Percentiles rank a stretch among this genome's conserved stretches.
These are phyloP conservation scores for Populus trichocarpa DNA, from an alignment of 441 rosid species.

Conservation along the genomic window DNA sequence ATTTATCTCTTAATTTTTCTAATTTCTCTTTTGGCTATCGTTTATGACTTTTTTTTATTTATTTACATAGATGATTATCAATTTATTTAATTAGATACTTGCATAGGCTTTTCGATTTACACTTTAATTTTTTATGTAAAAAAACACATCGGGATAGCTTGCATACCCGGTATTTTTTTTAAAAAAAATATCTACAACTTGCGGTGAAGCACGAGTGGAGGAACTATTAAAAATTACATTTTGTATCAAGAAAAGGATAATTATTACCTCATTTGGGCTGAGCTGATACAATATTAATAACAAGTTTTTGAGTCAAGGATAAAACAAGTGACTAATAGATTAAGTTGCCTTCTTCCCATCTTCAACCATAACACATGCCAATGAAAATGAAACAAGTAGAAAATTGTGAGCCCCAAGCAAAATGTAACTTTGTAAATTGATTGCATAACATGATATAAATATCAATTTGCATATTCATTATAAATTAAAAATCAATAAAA, in stretches of 20 bases:
- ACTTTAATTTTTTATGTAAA: too few species aligned
- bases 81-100: too few species aligned
- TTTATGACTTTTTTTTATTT: neutral
- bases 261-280: slow-evolving; percentile 40
- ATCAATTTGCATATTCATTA: neutral
- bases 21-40: too few species aligned
- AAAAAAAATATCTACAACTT: too few species aligned
- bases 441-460: neutral
- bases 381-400: neutral
- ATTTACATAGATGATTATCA: too few species aligned
- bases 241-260: neutral
- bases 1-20: neutral
- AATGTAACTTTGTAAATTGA: neutral
- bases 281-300: slow-evolving; percentile 32
- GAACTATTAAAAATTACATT: too few species aligned
- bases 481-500: too few species aligned
- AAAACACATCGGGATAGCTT: neutral
- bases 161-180: too few species aligned
- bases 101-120: too few species aligned
- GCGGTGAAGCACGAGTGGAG: too few species aligned
- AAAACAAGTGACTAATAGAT: neutral
- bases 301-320: slow-evolving; percentile 32
- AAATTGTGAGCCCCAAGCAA: neutral
- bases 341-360: slow-evolving; percentile 43
- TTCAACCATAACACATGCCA: slow-evolving; percentile 17